Percentiles rank a stretch among this genome's conserved stretches.
Conservation (phyloP, 805 yeast genomes). For the Lipomyces kockii region DNA sequence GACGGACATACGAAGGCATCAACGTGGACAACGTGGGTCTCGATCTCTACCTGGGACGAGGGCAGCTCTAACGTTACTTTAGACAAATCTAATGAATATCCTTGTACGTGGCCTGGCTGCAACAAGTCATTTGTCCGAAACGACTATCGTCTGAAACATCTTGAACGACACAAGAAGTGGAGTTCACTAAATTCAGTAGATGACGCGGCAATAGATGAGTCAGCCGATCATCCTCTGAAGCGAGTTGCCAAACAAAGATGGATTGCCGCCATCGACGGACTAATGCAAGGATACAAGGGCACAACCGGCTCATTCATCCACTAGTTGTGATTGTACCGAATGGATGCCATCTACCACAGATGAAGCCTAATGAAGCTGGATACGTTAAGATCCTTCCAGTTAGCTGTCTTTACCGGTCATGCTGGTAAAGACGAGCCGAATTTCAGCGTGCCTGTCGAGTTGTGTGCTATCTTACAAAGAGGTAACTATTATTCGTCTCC, state of each 20-base stretch:
- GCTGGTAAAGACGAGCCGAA: background rate
- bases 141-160: too few species aligned
- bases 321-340: background rate
- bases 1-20: background rate
- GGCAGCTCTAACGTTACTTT: background rate
- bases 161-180: background rate
- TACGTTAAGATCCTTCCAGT: background rate
- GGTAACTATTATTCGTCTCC: background rate
- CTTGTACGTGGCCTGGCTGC: background rate
- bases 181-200: background rate
- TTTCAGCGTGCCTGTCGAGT: background rate
- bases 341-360: background rate
- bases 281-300: background rate
- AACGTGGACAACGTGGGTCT: background rate
- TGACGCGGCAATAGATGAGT: background rate
- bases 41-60: background rate
- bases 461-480: background rate
- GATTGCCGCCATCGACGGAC: background rate
- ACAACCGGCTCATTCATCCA: background rate
- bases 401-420: background rate
- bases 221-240: background rate
- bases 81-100: background rate
- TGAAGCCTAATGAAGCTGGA: background rate
- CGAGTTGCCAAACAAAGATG: background rate
- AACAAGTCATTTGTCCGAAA: too few species aligned